These are phyloP conservation scores for Pyrenula aspistea DNA, from an alignment of 495 filamentous ascomycete species.

Conservation along the genomic window DNA sequence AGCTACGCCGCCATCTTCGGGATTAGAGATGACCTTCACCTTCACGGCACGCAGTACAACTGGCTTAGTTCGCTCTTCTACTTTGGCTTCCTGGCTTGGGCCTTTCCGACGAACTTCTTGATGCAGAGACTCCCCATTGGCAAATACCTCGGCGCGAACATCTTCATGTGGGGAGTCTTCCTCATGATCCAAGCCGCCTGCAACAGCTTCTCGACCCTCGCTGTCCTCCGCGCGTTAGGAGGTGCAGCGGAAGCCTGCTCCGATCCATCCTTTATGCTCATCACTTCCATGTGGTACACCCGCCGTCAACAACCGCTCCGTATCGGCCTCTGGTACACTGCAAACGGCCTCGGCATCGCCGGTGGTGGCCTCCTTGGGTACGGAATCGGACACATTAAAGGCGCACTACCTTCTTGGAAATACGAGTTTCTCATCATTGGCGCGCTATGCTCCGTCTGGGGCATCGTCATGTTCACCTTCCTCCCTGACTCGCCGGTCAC, in stretches of 20 bases:
- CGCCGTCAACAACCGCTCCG: conserved; percentile 45
- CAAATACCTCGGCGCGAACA: conserved; percentile 47
- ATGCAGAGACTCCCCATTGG: conserved; percentile 45
- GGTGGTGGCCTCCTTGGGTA: conserved; percentile 47
- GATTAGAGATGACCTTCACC: conserved; percentile 30
- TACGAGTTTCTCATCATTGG: conserved; percentile 45
- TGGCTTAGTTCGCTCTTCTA: conserved; percentile 52
- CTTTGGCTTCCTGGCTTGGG: conserved; percentile 44
- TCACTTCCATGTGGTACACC: conserved; percentile 39
- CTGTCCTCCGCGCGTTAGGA: conserved; percentile 40
- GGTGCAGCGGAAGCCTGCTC: conserved; percentile 45
- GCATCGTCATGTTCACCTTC: conserved; percentile 43
- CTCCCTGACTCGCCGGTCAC: conserved; percentile 54
- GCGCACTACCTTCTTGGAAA: conserved; percentile 41
- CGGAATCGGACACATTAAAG: conserved; percentile 42
- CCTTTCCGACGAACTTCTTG: conserved; percentile 40
- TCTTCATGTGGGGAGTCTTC: conserved; percentile 48
- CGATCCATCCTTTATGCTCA: conserved; percentile 25
- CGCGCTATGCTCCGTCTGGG: conserved; percentile 42
- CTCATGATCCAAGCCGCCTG: conserved; percentile 44
- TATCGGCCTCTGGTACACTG: conserved; percentile 48
- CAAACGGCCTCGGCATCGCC: conserved; percentile 46
- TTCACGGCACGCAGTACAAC: conserved; percentile 43
- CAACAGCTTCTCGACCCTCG: conserved; percentile 39
- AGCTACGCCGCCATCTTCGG: conserved; percentile 50